Evolutionary conservation across 495 filamentous ascomycete genomes (phyloP), one percentile per base, ranked within the genome.

Genomic region (Hypoxylon subgilvum): DNA sequence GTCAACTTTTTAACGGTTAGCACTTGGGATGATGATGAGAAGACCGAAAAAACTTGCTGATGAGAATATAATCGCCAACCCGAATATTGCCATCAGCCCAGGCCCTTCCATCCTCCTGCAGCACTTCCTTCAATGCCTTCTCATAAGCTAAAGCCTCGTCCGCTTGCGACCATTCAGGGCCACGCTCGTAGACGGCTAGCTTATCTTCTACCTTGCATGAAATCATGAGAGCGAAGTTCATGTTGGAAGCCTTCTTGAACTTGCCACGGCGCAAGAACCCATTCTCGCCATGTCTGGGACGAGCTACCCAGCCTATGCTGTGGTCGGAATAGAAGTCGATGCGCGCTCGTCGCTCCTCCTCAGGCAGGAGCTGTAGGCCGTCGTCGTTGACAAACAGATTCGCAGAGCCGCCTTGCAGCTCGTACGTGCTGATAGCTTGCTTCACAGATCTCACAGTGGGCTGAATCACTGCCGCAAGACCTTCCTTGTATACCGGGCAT

Each of bases 371-470:
- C 67, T 91, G 89, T 32, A 91, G 74, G 51, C 88, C 88, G 61
- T 91, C 88, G 63, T 91, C 88, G 68, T 91, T 90, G 72, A 91
- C 80, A 63, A 91, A 89, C 72, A 91, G 83, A 65, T 91, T 91
- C 9, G 88, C 88, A 0, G 88, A 89, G 21, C 88, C 88, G 49
- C 88, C 88, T 68, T 91, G 88, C 32, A 91, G 78, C 63, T 91
- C 88, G 66, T 91, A 91, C 0, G 88, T 90, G 31, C 86, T 86
- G 64, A 89, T 88, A 42, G 86, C 86, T 60, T 84, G 78, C 70
- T 89, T 88, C 68, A 89, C 79, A 12, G 86, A 88, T 59, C 79
- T 78, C 62, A 89, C 81, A 0, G 86, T 89, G 4, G 86, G 86
- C 14, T 75, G 82, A 67, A 88, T 88, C 68, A 88, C 86, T 44